Percentiles rank a stretch among this genome's conserved stretches.
These are phyloP conservation scores for Magnusiomyces ingens DNA, from an alignment of 1,139 yeast genomes.

Conservation along the genomic window DNA sequence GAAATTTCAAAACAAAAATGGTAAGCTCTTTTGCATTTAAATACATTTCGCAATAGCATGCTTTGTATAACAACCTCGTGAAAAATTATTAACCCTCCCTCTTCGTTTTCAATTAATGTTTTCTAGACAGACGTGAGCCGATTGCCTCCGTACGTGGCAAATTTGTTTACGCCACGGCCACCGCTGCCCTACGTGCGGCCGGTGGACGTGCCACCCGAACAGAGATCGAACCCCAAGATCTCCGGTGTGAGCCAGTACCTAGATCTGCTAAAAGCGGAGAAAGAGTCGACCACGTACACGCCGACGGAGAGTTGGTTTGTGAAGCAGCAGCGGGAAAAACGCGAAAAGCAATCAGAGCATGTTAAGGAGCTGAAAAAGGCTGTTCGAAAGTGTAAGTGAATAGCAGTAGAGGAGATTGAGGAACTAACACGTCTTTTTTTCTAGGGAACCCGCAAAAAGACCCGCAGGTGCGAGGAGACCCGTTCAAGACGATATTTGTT, in stretches of 20 bases:
- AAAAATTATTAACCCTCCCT: too few species aligned
- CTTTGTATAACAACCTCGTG: too few species aligned
- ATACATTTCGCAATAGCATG: too few species aligned
- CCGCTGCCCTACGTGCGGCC: slow-evolving; percentile 55
- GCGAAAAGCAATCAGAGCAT: slow-evolving; percentile 29
- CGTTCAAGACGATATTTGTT: slow-evolving; percentile 71
- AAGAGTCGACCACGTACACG: slow-evolving; percentile 23
- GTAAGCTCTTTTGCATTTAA: too few species aligned
- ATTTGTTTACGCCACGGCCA: slow-evolving; percentile 61
- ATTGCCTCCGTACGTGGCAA: slow-evolving; percentile 59
- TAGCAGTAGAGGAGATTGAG: not conserved
- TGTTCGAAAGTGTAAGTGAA: slow-evolving; percentile 24
- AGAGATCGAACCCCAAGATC: slow-evolving; percentile 46
- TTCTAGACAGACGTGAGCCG: slow-evolving; percentile 40
- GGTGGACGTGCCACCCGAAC: slow-evolving; percentile 47
- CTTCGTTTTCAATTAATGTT: too few species aligned
- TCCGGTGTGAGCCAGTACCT: slow-evolving; percentile 46
- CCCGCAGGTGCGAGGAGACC: slow-evolving; percentile 62
- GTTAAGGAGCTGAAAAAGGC: slow-evolving; percentile 31
- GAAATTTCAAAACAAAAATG: too few species aligned
- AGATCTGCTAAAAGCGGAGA: slow-evolving; percentile 34
- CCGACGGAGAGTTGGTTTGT: slow-evolving; percentile 37
- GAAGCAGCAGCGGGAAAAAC: slow-evolving; percentile 32
- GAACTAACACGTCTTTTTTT: slow-evolving; percentile 23
- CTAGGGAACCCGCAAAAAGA: slow-evolving; percentile 51